Percentiles rank a stretch among this genome's conserved stretches.
Evolutionary conservation across 2,329 filamentous ascomycete genomes (phyloP).

Genomic region (Bipolaris cookei): DNA sequence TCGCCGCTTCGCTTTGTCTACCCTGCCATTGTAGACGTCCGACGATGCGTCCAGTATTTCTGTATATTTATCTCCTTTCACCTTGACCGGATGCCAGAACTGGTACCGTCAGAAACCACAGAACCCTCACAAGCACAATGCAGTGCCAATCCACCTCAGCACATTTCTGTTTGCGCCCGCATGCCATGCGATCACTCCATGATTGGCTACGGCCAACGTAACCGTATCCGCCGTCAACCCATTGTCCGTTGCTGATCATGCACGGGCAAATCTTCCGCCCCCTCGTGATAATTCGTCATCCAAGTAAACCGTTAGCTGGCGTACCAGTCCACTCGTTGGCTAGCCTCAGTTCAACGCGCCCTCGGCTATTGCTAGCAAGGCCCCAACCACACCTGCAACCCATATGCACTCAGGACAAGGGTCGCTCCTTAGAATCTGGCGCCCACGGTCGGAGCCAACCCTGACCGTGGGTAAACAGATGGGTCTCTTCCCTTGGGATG

Average conservation of each 20-base stretch:
- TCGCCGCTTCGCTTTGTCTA: neutral
- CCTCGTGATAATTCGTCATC: slow-evolving; percentile 3
- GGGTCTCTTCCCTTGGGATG: neutral
- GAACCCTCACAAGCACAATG: neutral
- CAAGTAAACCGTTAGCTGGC: slow-evolving; percentile 3
- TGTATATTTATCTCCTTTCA: neutral
- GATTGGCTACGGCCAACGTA: neutral
- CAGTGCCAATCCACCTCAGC: neutral
- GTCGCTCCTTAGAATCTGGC: neutral
- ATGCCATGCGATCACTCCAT: neutral
- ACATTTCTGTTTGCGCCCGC: neutral
- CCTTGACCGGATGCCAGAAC: neutral
- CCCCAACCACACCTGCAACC: neutral
- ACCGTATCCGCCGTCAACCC: neutral
- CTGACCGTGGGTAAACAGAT: slow-evolving; percentile 3
- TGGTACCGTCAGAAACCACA: neutral
- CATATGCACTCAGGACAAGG: neutral
- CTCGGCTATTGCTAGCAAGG: neutral
- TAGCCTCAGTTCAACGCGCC: neutral
- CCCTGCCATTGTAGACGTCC: neutral
- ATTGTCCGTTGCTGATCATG: slow-evolving; percentile 2
- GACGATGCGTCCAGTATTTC: neutral
- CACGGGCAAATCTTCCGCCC: slow-evolving; percentile 2
- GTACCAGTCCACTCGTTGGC: slow-evolving; percentile 1
- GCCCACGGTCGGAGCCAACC: slow-evolving; percentile 4